phyloP scores from a whole-genome alignment of 2,329 filamentous ascomycete species.

The Biscogniauxia marginata region DNA sequence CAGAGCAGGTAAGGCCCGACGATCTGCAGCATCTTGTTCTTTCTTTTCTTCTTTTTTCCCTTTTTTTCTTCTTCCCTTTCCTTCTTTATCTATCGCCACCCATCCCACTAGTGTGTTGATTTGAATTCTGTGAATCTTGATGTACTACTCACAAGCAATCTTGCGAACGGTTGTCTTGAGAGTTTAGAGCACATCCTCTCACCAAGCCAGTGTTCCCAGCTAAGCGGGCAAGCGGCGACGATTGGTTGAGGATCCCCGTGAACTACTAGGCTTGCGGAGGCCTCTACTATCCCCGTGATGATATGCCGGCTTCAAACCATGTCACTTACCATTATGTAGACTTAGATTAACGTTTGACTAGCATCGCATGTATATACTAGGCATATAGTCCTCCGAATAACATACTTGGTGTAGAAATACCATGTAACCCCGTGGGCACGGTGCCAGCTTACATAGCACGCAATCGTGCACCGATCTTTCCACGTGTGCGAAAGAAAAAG shows the following conservation, averaged over 20 bases:
- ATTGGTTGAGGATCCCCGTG: too few relatives aligned
- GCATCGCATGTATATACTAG: neutral
- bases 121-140: constrained; percentile 4
- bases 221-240: neutral
- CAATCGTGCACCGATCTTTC: constrained; percentile 4
- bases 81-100: neutral
- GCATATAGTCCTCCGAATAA: neutral
- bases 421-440: constrained; percentile 5
- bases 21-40: neutral
- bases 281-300: neutral
- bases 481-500: constrained; percentile 25
- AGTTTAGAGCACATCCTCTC: neutral
- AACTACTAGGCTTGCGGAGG: too few relatives aligned
- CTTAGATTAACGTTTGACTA: neutral
- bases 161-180: neutral
- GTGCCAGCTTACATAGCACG: constrained; percentile 16
- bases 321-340: neutral
- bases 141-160: constrained; percentile 9
- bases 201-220: neutral
- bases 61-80: neutral
- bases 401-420: neutral
- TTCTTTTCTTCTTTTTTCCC: neutral
- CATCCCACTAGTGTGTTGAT: neutral
- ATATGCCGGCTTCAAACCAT: neutral
- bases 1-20: neutral